A percentile compares a stretch with the other conserved stretches of the same genome.
These are phyloP conservation scores for Exophiala phaeomuriformis DNA, from an alignment of 2,329 filamentous ascomycete genomes.

Conservation along the genomic window DNA sequence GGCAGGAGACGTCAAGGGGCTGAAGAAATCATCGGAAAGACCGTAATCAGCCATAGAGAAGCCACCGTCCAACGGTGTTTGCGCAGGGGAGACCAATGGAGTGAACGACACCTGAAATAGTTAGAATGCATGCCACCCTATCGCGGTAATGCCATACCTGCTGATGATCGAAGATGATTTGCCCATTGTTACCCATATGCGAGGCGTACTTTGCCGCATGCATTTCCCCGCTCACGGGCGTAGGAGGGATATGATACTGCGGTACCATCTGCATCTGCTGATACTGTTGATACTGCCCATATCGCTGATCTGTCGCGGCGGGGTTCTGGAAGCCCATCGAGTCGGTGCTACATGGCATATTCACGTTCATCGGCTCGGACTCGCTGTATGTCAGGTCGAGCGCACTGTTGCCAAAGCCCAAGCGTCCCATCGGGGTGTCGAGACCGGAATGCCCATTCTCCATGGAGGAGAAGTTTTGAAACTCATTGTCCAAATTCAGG, in stretches of 20 bases:
- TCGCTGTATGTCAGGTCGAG: constrained; percentile 12
- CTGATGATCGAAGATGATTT: constrained; percentile 41
- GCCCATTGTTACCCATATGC: constrained; percentile 34
- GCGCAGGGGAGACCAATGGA: constrained; percentile 44
- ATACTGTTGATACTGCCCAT: constrained; percentile 28
- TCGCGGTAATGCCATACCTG: constrained; percentile 26
- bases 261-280: constrained; percentile 27
- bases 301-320: constrained; percentile 27
- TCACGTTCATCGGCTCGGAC: constrained; percentile 23
- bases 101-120: constrained; percentile 42
- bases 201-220: constrained; percentile 39
- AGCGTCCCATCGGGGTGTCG: constrained; percentile 34
- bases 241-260: constrained; percentile 35
- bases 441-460: constrained; percentile 34
- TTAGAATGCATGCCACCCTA: constrained; percentile 6
- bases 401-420: constrained; percentile 31
- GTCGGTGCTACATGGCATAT: constrained; percentile 24
- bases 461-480: constrained; percentile 36
- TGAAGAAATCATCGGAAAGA: constrained; percentile 44
- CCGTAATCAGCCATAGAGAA: constrained; percentile 43
- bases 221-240: constrained; percentile 44
- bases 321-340: constrained; percentile 13
- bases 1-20: constrained; percentile 45
- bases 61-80: constrained; percentile 44
- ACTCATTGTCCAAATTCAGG: constrained; percentile 43